phyloP scores from a whole-genome alignment of 1,284 basidiomycete genomes.

The Ustilago bromivora region DNA sequence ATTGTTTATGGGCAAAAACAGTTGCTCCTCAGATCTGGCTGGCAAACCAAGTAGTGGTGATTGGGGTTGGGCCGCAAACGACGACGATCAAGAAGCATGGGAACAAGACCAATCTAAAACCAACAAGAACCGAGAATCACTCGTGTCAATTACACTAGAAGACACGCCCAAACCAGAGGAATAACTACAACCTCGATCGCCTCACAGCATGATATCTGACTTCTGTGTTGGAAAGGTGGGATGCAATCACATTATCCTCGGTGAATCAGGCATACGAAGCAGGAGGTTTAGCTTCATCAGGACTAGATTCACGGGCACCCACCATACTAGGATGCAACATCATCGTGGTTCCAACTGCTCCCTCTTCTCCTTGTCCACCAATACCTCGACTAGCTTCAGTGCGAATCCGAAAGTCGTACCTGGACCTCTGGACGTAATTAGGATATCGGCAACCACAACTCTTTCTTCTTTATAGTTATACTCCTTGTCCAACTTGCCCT shows the following conservation, averaged over 20 bases:
- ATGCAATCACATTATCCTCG: no score
- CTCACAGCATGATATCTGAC: no score
- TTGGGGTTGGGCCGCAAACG: slow-evolving; percentile 13
- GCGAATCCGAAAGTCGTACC: slow-evolving; percentile 84
- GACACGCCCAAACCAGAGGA: neutral
- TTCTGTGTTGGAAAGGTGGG: no score
- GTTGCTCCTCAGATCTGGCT: slow-evolving; percentile 3
- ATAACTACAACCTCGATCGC: no score
- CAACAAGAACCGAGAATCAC: neutral
- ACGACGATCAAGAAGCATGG: neutral
- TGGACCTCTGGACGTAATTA: slow-evolving; percentile 81
- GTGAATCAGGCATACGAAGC: neutral
- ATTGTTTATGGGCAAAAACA: slow-evolving; percentile 14
- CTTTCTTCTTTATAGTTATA: slow-evolving; percentile 83
- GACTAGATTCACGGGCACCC: neutral
- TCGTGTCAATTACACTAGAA: neutral
- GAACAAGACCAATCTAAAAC: neutral
- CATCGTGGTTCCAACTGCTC: slow-evolving; percentile 79
- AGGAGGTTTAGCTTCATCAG: slow-evolving; percentile 14
- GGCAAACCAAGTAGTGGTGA: slow-evolving; percentile 10
- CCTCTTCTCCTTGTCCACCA: slow-evolving; percentile 78
- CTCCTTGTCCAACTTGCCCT: slow-evolving; percentile 70
- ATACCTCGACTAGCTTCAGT: slow-evolving; percentile 78
- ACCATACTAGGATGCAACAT: slow-evolving; percentile 65
- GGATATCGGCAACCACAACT: slow-evolving; percentile 79